phyloP scores from a whole-genome alignment of 1,139 yeast genomes.

The Blastobotrys aristatus region DNA sequence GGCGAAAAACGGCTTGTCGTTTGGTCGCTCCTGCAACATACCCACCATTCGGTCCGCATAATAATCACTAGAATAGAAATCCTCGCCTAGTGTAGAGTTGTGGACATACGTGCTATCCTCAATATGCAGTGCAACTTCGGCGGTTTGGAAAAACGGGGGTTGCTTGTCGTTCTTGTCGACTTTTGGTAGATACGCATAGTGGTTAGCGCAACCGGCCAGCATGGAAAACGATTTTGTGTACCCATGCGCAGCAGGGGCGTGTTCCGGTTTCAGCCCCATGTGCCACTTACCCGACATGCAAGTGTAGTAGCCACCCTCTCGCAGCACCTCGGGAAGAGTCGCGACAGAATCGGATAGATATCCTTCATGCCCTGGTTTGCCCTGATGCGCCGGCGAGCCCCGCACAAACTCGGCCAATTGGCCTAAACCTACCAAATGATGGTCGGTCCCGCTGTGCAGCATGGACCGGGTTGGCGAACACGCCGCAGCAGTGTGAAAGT shows the following conservation, averaged over 20 bases:
- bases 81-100: conserved; percentile 42
- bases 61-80: conserved; percentile 44
- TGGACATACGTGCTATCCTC: conserved; percentile 36
- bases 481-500: conserved; percentile 60
- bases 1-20: conserved; percentile 47
- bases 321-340: conserved; percentile 47
- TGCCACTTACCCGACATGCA: conserved; percentile 57
- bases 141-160: conserved; percentile 1
- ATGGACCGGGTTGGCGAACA: conserved; percentile 63
- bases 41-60: conserved; percentile 44
- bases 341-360: conserved; percentile 49
- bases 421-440: conserved; percentile 57
- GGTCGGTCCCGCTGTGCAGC: conserved; percentile 57
- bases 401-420: conserved; percentile 51
- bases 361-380: conserved; percentile 55
- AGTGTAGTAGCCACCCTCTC: conserved; percentile 48
- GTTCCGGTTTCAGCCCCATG: conserved; percentile 44
- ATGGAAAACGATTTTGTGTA: conserved; percentile 48
- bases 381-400: conserved; percentile 22
- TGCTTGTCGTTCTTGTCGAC: conserved; percentile 3
- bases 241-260: conserved; percentile 50
- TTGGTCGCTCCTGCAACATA: conserved; percentile 26
- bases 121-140: conserved; percentile 29
- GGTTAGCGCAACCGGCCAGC: conserved; percentile 56
- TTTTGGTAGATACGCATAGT: conserved; percentile 44